A percentile compares a stretch with the other conserved stretches of the same genome.
phyloP scores from a whole-genome alignment of 768 basidiomycete species.

The Psilocybe cubensis region DNA sequence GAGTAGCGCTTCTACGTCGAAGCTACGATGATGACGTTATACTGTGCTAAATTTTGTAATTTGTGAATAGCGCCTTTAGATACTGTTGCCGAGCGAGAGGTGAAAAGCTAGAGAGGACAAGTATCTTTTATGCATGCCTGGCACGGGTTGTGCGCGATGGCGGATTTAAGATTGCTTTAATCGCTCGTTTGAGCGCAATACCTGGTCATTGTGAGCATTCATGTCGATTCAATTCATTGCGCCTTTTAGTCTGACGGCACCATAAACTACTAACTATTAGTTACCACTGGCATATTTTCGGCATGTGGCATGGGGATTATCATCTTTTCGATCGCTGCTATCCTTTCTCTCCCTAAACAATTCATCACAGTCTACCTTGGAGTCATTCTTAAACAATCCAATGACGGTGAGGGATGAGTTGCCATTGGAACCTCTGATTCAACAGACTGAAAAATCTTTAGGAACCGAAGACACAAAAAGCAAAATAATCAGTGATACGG shows the following conservation, averaged over 20 bases:
- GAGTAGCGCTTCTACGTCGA: constrained; percentile 29
- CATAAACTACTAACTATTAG: constrained; percentile 42
- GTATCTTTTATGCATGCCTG: constrained; percentile 62
- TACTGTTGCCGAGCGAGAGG: constrained; percentile 77
- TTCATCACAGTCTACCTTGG: constrained; percentile 92
- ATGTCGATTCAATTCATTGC: neutral
- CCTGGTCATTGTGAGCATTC: constrained; percentile 79
- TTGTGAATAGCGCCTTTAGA: constrained; percentile 69
- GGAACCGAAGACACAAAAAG: constrained; percentile 47
- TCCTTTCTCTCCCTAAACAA: constrained; percentile 88
- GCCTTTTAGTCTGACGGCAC: constrained; percentile 5
- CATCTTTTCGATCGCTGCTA: constrained; percentile 76
- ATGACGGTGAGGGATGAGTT: constrained; percentile 29
- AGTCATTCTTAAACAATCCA: constrained; percentile 66
- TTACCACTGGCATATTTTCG: constrained; percentile 87
- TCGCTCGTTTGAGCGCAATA: constrained; percentile 80
- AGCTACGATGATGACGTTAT: neutral
- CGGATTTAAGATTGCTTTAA: constrained; percentile 82
- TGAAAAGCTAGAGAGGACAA: constrained; percentile 68
- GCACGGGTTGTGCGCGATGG: constrained; percentile 81
- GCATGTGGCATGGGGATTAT: constrained; percentile 87
- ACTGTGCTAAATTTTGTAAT: constrained; percentile 3
- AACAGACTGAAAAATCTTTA: constrained; percentile 13
- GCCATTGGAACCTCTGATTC: neutral
- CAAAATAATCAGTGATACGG: constrained; percentile 68